A percentile compares a stretch with the other conserved stretches of the same genome.
Conservation (phyloP, 2,329 filamentous ascomycete species). For the Scortechinia acanthostroma region DNA sequence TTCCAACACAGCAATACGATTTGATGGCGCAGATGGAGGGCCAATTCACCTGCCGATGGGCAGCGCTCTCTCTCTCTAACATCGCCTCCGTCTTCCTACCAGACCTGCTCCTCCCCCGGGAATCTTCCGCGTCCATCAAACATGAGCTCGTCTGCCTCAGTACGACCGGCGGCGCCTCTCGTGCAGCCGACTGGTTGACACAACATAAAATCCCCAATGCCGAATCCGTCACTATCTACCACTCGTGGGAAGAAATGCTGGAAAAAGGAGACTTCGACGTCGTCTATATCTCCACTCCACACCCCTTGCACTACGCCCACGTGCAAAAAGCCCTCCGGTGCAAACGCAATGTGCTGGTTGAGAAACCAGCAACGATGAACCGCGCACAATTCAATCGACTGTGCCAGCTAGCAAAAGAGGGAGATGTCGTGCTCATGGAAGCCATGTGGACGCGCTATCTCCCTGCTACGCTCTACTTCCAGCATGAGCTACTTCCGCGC, state of each 20-base stretch:
- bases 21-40: too few species aligned
- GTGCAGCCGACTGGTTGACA: background rate
- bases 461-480: constrained; percentile 12
- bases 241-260: constrained; percentile 14
- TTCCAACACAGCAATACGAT: too few species aligned
- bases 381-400: background rate
- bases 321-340: constrained; percentile 10
- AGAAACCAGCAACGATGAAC: background rate
- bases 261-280: constrained; percentile 15
- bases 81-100: constrained; percentile 11
- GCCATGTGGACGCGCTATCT: constrained; percentile 18
- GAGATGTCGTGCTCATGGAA: constrained; percentile 15
- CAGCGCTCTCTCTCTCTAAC: constrained; percentile 10
- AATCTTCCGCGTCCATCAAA: background rate
- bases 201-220: background rate
- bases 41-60: constrained; percentile 10
- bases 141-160: background rate
- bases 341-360: background rate
- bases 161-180: background rate
- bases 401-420: constrained; percentile 8
- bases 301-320: constrained; percentile 14
- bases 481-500: background rate
- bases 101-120: background rate
- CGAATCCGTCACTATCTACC: constrained; percentile 10
- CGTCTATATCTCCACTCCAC: constrained; percentile 18